phyloP scores from a whole-genome alignment of 2,329 filamentous ascomycete genomes.

The Bipolaris bicolor region DNA sequence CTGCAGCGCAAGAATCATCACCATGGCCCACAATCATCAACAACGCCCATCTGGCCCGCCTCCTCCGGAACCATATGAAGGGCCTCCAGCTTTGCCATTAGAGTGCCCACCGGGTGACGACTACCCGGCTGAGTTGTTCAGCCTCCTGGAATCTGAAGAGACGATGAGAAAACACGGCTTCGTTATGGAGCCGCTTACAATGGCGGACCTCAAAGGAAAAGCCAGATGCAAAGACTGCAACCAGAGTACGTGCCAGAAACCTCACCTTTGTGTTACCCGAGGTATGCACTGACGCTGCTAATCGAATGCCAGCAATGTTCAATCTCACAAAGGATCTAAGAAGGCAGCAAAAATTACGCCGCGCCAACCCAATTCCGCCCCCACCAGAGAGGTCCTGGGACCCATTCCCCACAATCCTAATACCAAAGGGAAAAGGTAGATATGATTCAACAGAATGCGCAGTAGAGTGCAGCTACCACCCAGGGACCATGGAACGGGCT shows the following conservation, averaged over 20 bases:
- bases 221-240: slow-evolving; percentile 19
- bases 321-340: slow-evolving; percentile 4
- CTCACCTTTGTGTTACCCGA: too few relatives aligned
- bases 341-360: background rate
- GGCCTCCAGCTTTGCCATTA: slow-evolving; percentile 1
- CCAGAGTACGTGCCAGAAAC: slow-evolving; percentile 14
- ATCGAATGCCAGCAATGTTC: background rate
- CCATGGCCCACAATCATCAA: background rate
- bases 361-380: background rate
- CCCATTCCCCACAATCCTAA: slow-evolving; percentile 1
- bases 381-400: background rate
- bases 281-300: background rate
- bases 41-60: background rate
- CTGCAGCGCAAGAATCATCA: background rate
- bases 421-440: background rate
- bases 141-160: slow-evolving; percentile 6
- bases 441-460: background rate
- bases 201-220: slow-evolving; percentile 17
- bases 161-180: slow-evolving; percentile 19
- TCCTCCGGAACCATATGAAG: background rate
- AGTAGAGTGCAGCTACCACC: slow-evolving; percentile 1
- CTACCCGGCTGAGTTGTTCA: background rate
- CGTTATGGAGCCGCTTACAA: slow-evolving; percentile 9
- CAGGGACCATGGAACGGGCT: background rate
- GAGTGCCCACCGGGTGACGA: background rate